phyloP scores from a whole-genome alignment of 192 early-diverging fungal species.

The Rhizophagus sp. region DNA sequence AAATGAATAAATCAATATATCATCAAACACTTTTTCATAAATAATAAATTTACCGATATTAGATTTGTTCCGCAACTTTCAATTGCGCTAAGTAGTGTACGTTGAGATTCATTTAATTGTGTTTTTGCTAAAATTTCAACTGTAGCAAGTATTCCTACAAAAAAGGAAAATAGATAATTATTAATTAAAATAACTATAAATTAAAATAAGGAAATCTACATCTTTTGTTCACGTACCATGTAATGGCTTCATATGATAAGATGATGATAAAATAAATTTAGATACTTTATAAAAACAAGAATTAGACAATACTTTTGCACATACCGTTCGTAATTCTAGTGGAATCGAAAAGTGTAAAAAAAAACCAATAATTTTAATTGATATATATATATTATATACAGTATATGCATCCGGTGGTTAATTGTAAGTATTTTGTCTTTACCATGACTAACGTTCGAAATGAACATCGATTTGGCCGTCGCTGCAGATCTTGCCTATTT shows the following conservation, averaged over 20 bases:
- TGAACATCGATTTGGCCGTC: constrained; percentile 7
- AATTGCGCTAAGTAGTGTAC: not conserved
- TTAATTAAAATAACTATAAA: not conserved
- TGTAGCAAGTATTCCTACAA: not conserved
- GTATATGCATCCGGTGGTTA: too few relatives aligned
- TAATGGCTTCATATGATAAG: not conserved
- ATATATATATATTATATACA: not conserved
- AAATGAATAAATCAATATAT: not conserved
- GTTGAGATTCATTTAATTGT: constrained; percentile 16
- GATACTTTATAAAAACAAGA: not conserved
- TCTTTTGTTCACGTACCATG: not conserved
- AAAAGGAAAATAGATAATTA: not conserved
- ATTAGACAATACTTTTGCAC: not conserved
- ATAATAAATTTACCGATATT: not conserved
- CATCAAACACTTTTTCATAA: not conserved
- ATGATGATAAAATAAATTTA: not conserved
- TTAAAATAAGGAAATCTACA: not conserved
- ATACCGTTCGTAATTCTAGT: constrained; percentile 12
- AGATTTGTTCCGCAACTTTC: constrained; percentile 24
- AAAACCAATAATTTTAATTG: not conserved
- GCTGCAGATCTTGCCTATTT: constrained; percentile 4
- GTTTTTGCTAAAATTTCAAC: constrained; percentile 8
- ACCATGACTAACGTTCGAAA: constrained; percentile 11
- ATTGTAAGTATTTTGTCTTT: not conserved
- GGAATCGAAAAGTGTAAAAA: too few relatives aligned